Conservation (phyloP, 306 rosid species). For the Medicago ruthenica region DNA sequence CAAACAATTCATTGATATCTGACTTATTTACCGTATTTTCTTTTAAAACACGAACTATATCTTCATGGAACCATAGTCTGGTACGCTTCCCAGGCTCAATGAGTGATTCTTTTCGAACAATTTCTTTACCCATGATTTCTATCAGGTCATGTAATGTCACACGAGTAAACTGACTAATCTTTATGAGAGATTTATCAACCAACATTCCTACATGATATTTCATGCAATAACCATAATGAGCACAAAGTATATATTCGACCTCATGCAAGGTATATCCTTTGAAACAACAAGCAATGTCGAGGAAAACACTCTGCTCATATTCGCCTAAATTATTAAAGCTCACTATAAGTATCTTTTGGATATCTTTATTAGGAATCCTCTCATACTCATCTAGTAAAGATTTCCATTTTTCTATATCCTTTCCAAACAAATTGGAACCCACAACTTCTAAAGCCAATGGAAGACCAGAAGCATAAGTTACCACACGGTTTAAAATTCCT, state of each 20-base stretch:
- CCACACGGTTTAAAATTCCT: not conserved
- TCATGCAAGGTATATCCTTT: not conserved
- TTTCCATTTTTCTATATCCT: not conserved
- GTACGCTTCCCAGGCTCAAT: not conserved
- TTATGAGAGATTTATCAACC: slow-evolving; percentile 3
- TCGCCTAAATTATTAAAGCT: slow-evolving; percentile 4
- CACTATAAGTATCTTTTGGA: not conserved
- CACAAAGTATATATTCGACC: not conserved
- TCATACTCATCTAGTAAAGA: not conserved
- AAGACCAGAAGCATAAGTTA: not conserved
- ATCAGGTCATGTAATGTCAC: slow-evolving; percentile 9
- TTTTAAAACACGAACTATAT: not conserved
- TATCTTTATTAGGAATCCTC: not conserved
- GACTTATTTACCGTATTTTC: not conserved
- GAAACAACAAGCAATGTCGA: not conserved
- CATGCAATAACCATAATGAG: not conserved
- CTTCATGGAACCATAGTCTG: not conserved
- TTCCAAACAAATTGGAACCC: not conserved
- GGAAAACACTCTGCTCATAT: not conserved
- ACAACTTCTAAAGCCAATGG: slow-evolving; percentile 1
- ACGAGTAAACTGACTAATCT: not conserved
- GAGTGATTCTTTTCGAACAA: not conserved
- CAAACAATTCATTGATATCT: not conserved
- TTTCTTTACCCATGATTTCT: slow-evolving; percentile 1
- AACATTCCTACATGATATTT: not conserved